Conservation (phyloP, 1,284 basidiomycete genomes). For the Porodaedalea pini region DNA sequence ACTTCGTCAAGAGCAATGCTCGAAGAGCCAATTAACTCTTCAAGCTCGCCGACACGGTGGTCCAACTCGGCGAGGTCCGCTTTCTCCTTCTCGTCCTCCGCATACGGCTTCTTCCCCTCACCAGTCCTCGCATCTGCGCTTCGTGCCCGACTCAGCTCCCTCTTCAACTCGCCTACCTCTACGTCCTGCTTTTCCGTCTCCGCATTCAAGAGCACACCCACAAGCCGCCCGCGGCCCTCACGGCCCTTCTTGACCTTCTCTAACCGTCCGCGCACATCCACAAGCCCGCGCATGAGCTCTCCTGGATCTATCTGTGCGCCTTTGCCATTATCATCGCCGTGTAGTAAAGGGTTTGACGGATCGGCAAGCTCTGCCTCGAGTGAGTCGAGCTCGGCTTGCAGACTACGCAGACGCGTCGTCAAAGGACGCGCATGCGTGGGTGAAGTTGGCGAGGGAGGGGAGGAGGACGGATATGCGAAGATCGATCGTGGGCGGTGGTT, state of each 20-base stretch:
- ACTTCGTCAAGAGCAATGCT: constrained; percentile 73
- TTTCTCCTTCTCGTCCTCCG: constrained; percentile 25
- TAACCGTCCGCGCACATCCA: constrained; percentile 65
- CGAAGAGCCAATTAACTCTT: constrained; percentile 75
- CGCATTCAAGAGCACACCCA: constrained; percentile 49
- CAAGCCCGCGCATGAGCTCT: constrained; percentile 69
- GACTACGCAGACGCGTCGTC: constrained; percentile 54
- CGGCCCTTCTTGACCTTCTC: constrained; percentile 63
- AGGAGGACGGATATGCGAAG: constrained; percentile 67
- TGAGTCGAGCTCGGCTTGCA: constrained; percentile 61
- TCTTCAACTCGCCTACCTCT: constrained; percentile 23
- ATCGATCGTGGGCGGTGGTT: constrained; percentile 45
- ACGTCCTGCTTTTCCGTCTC: constrained; percentile 9
- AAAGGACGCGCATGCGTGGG: constrained; percentile 45
- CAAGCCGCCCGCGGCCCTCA: constrained; percentile 63
- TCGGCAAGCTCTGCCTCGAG: constrained; percentile 69
- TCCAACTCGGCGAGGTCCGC: constrained; percentile 68
- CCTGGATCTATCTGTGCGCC: constrained; percentile 66
- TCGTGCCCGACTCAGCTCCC: constrained; percentile 20
- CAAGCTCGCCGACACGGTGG: constrained; percentile 73
- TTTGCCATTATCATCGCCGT: constrained; percentile 43
- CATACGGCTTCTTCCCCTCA: constrained; percentile 25
- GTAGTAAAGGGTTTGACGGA: constrained; percentile 63
- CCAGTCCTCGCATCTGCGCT: constrained; percentile 24
- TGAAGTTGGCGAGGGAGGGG: constrained; percentile 35